Evolutionary conservation across 352 stramenopile genomes (phyloP), one percentile per base, ranked within the genome.

Genomic region (Pythium graminicola): DNA sequence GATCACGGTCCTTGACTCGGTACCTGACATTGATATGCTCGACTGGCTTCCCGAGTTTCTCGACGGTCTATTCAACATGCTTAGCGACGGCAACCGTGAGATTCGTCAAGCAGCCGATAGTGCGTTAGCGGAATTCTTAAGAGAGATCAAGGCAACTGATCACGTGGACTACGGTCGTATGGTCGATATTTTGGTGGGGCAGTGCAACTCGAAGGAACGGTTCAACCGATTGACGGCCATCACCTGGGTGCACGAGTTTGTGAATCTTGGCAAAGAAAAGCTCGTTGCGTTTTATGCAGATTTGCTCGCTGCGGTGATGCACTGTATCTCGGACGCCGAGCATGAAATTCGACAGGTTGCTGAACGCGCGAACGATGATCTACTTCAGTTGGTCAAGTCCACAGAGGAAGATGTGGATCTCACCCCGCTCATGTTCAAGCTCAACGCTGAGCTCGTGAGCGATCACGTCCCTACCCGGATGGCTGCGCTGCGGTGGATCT

Each of bases 21-120:
- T 99, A 16, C 97, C 97, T 1, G 95, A 99, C 57, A 99, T 99
- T 54, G 95, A 98, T 64, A 99, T 99, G 95, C 81, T 99, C 48
- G 96, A 99, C 70, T 98, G 96, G 76, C 65, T 95, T 36, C 83
- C 83, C 2, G 96, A 99, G 50, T 99, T 99, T 72, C 67, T 99
- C 10, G 97, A 99, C 60, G 97, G 97, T 0, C 71, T 99, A 17
- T 99, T 99, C 57, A 98, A 99, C 67, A 99, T 99, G 97, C 72
- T 99, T 1, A 98, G 93, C 58, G 97, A 99, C 69, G 94, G 87
- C 4, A 99, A 99, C 70, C 73, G 94, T 20, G 96, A 99, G 69
- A 99, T 99, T 48, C 89, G 95, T 26, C 95, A 99, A 51, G 95
- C 89, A 0, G 94, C 94, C 0, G 93, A 98, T 68, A 95, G 86